Conservation (phyloP, 2,329 filamentous ascomycete genomes). For the Xylaria sp. region DNA sequence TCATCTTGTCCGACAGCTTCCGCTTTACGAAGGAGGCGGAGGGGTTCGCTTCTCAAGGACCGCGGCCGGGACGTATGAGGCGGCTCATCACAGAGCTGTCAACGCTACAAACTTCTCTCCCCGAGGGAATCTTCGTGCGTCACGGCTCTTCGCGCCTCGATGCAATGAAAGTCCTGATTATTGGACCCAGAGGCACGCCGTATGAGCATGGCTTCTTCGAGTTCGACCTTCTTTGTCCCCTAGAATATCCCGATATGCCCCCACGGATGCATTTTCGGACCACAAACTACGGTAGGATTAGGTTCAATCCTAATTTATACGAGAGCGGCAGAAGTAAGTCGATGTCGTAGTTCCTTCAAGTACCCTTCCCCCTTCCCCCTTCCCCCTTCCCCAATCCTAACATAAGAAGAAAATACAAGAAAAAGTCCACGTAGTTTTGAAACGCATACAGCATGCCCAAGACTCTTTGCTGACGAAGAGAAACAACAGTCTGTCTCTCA, state of each 20-base stretch:
- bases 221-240: constrained; percentile 52
- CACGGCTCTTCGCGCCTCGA: constrained; percentile 50
- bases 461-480: not conserved
- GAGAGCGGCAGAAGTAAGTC: constrained; percentile 48
- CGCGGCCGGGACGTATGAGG: constrained; percentile 48
- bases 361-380: not conserved
- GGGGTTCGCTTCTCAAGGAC: constrained; percentile 3
- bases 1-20: constrained; percentile 38
- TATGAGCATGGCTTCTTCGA: constrained; percentile 59
- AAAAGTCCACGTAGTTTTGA: no score
- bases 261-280: constrained; percentile 49
- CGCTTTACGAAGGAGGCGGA: constrained; percentile 24
- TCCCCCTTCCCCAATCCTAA: not conserved
- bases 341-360: not conserved
- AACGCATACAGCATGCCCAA: not conserved
- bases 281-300: constrained; percentile 43
- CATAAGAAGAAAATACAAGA: no score
- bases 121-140: constrained; percentile 54
- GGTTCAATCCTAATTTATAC: constrained; percentile 58
- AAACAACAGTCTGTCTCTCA: constrained; percentile 51
- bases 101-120: constrained; percentile 48
- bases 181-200: constrained; percentile 52
- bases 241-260: constrained; percentile 45
- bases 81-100: constrained; percentile 50
- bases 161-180: constrained; percentile 53